Evolutionary conservation across 148 eudicot genomes (phyloP).

Genomic region (Silene latifolia): DNA sequence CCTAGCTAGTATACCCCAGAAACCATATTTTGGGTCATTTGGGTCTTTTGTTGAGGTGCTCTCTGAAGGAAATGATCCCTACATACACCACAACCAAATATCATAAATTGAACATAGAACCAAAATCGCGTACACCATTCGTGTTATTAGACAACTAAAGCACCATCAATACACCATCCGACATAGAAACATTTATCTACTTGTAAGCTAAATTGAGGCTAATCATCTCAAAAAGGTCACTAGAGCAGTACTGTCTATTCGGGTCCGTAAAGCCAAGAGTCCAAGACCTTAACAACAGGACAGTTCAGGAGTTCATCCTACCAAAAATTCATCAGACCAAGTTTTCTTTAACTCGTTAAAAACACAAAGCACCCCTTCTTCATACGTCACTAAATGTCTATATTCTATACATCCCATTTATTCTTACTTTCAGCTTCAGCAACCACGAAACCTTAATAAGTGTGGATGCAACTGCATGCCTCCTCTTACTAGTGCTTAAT

Average conservation of each 20-base stretch:
- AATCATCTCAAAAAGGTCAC: neutral
- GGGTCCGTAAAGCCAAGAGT: neutral
- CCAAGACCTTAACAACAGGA: neutral
- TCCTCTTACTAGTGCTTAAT: too few relatives aligned
- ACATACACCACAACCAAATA: conserved; percentile 13
- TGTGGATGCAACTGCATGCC: too few relatives aligned
- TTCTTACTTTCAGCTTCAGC: neutral
- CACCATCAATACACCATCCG: neutral
- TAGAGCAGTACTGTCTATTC: neutral
- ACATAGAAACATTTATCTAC: neutral
- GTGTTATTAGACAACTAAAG: neutral
- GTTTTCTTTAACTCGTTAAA: neutral
- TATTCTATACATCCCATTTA: neutral
- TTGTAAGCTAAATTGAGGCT: neutral
- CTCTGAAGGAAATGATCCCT: conserved; percentile 49
- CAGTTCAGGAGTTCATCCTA: neutral
- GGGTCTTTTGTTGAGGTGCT: conserved; percentile 39
- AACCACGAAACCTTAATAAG: neutral
- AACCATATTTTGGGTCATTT: conserved; percentile 54
- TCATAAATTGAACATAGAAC: neutral
- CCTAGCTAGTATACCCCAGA: conserved; percentile 86
- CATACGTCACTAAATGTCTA: neutral
- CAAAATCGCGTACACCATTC: neutral
- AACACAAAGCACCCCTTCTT: neutral
- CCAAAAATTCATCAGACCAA: neutral